A percentile compares a stretch with the other conserved stretches of the same genome.
Evolutionary conservation across 495 filamentous ascomycete genomes (phyloP).

Genomic region (Trichoderma reesei): DNA sequence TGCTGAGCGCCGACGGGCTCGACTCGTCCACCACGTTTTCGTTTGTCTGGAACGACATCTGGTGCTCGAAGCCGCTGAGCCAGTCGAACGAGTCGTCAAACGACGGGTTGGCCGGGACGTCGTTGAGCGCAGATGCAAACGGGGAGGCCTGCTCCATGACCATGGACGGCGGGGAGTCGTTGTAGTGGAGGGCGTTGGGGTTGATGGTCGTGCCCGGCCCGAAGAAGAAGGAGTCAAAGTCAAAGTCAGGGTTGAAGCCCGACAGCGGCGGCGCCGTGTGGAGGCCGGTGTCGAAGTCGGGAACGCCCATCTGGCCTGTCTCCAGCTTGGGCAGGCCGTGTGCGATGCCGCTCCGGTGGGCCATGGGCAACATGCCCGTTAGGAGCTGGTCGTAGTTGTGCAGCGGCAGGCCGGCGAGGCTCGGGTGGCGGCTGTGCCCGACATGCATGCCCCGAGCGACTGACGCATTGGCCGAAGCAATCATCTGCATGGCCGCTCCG

Average conservation of each 20-base stretch:
- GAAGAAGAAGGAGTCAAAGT: constrained; percentile 67
- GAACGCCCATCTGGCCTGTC: constrained; percentile 48
- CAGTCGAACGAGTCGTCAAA: constrained; percentile 80
- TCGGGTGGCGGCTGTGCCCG: constrained; percentile 52
- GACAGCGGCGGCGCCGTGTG: constrained; percentile 71
- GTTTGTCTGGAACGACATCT: constrained; percentile 57
- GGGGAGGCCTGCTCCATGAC: constrained; percentile 65
- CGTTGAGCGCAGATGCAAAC: constrained; percentile 55
- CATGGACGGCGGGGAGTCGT: constrained; percentile 67
- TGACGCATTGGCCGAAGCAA: constrained; percentile 47
- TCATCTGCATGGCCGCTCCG: constrained; percentile 57
- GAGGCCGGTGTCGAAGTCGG: constrained; percentile 54
- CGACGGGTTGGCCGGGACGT: constrained; percentile 45
- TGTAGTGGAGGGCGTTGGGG: constrained; percentile 89
- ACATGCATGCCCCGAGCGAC: constrained; percentile 46
- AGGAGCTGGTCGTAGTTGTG: constrained; percentile 46
- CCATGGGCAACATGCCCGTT: constrained; percentile 60
- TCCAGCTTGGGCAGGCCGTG: constrained; percentile 77
- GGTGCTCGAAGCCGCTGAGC: constrained; percentile 73
- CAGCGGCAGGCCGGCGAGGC: constrained; percentile 54
- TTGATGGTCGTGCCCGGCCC: constrained; percentile 70
- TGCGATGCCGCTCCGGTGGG: constrained; percentile 46
- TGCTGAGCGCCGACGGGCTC: constrained; percentile 90
- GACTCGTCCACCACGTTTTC: constrained; percentile 84
- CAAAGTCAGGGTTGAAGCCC: constrained; percentile 59